Evolutionary conservation across 345 rosid species (phyloP), one percentile per base, ranked within the genome.

Genomic region (Rhodamnia rubescens): DNA sequence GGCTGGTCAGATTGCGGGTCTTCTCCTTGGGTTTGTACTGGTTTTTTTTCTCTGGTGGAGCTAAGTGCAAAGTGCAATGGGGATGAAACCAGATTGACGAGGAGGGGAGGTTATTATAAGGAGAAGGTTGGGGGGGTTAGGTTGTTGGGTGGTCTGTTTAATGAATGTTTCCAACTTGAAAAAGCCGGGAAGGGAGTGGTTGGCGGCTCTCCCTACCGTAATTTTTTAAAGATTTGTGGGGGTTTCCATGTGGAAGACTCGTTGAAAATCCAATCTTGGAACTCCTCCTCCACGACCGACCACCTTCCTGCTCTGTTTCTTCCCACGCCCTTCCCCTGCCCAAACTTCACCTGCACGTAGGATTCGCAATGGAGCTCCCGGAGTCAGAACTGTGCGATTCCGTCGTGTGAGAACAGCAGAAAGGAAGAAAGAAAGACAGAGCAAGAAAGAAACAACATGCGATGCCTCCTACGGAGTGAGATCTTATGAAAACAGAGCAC

Each of bases 121-220:
- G 80, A 56, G 80, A 36, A 82, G 84, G 84, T 82, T 42, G 44
- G 54, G 29, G 59, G 52, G 59, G 59, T 27, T 52, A 26, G 58
- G 84, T 82, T 29, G 84, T 29, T 40, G 57, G 36, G 58, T 29
- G 44, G n/a, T 1, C 52, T n/a, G 58, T 24, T 53, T 18, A 59
- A 82, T 96, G 85, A 94, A 96, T 84, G 80, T 69, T 36, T 69
- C 80, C 80, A 69, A 69, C 80, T 69, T 36, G 6, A 69, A 40
- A 69, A 90, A 85, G 69, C 91, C 92, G 89, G 44, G 90, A 84
- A 92, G 89, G 88, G 92, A 92, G 42, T 92, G 91, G 85, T 94
- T 93, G 85, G 85, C 94, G 96, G 20, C 94, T 18, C 47, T 20
- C 22, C 10, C 44, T 12, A 6, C 75, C 8, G 22, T 16, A 14